These are phyloP conservation scores for Botryococcus braunii DNA, from an alignment of 163 green algal genomes.

Conservation along the genomic window DNA sequence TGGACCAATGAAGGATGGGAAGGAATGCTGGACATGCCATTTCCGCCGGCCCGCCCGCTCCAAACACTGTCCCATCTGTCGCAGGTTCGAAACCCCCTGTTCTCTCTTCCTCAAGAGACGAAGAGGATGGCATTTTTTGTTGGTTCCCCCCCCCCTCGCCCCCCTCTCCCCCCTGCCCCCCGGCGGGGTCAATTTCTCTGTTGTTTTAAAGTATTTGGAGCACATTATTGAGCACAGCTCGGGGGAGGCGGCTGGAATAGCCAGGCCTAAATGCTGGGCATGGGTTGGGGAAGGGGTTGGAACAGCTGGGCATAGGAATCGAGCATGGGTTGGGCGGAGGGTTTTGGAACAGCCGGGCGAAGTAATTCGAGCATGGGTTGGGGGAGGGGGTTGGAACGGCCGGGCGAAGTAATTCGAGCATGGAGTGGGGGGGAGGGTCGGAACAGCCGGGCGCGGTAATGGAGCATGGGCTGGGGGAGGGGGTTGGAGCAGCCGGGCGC, in stretches of 20 bases:
- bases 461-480: not conserved
- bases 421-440: not conserved
- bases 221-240: not conserved
- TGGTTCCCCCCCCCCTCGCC: too few relatives aligned
- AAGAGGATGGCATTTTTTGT: not conserved
- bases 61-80: constrained; percentile 67
- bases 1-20: constrained; percentile 8
- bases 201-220: not conserved
- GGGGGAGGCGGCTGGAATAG: too few relatives aligned
- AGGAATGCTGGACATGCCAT: constrained; percentile 53
- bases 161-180: not conserved
- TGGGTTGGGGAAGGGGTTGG: too few relatives aligned
- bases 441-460: not conserved
- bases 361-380: too few relatives aligned
- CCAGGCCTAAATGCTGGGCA: too few relatives aligned
- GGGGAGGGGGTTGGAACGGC: too few relatives aligned
- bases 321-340: too few relatives aligned
- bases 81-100: constrained; percentile 26
- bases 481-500: not conserved
- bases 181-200: not conserved
- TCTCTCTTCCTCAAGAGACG: too few relatives aligned
- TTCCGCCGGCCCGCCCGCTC: constrained; percentile 44
- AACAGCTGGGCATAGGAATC: not conserved
- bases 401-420: not conserved
- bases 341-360: too few relatives aligned